Percentiles rank a stretch among this genome's conserved stretches.
These are phyloP conservation scores for Aspergillus flavus DNA, from an alignment of 2,329 filamentous ascomycete genomes.

Conservation along the genomic window DNA sequence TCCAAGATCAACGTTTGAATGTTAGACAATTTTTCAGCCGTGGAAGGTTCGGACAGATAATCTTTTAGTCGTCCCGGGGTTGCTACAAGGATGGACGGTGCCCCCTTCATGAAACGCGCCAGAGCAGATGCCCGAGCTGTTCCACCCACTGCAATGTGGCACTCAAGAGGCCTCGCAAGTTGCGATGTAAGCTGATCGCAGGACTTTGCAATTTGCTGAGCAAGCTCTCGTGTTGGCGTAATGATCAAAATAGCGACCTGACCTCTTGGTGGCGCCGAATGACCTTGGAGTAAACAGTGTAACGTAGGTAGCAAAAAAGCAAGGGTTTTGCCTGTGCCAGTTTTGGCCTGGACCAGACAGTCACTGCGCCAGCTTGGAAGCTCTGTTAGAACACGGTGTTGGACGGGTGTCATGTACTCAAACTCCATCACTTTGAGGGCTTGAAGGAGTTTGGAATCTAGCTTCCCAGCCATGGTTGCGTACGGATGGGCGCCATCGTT, in stretches of 20 bases:
- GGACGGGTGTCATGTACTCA: conserved; percentile 55
- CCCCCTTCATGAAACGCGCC: conserved; percentile 31
- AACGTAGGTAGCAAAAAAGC: conserved; percentile 53
- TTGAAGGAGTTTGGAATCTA: conserved; percentile 36
- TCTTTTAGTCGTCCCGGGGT: conserved; percentile 53
- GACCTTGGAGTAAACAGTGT: conserved; percentile 46
- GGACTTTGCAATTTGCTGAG: conserved; percentile 53
- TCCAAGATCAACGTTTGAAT: conserved; percentile 55
- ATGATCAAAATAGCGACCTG: conserved; percentile 51
- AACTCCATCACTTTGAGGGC: conserved; percentile 38
- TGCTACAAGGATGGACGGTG: conserved; percentile 46
- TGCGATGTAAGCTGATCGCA: conserved; percentile 47
- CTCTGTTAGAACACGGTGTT: conserved; percentile 55
- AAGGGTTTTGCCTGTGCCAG: conserved; percentile 54
- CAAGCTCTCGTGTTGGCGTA: conserved; percentile 53
- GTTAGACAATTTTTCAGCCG: conserved; percentile 49
- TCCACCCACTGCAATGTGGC: conserved; percentile 50
- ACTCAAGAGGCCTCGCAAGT: conserved; percentile 42
- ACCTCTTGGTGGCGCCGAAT: conserved; percentile 29
- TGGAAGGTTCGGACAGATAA: conserved; percentile 46
- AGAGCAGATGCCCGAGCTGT: conserved; percentile 33
- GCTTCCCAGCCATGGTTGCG: conserved; percentile 36
- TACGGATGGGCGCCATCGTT: conserved; percentile 31
- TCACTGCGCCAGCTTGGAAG: conserved; percentile 54
- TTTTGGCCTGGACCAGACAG: conserved; percentile 58